These are phyloP conservation scores for Immersiella caudata DNA, from an alignment of 495 filamentous ascomycete species.

Conservation along the genomic window DNA sequence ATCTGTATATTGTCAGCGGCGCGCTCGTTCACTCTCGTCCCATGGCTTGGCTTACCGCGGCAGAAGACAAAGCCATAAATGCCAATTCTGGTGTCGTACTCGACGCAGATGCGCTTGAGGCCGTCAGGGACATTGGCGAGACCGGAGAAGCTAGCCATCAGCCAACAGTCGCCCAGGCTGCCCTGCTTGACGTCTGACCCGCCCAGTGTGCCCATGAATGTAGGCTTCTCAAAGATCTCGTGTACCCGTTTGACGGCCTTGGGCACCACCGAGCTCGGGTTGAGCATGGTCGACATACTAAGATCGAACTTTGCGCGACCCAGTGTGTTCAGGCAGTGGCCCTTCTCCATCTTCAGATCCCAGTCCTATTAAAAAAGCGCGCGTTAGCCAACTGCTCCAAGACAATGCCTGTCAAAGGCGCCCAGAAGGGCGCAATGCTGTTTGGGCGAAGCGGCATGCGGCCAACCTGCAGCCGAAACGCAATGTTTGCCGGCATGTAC, in stretches of 20 bases:
- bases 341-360: slow-evolving; percentile 54
- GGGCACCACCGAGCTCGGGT: slow-evolving; percentile 51
- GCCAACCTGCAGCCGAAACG: slow-evolving; percentile 20
- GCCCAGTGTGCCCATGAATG: slow-evolving; percentile 76
- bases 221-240: slow-evolving; percentile 87
- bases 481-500: background rate
- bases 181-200: slow-evolving; percentile 82
- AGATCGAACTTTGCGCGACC: slow-evolving; percentile 50
- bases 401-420: slow-evolving; percentile 18
- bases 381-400: background rate
- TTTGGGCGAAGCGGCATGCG: slow-evolving; percentile 11
- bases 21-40: background rate
- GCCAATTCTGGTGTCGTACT: slow-evolving; percentile 70
- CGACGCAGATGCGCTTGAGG: slow-evolving; percentile 82
- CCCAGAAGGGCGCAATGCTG: background rate
- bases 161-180: slow-evolving; percentile 88
- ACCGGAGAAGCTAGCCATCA: slow-evolving; percentile 84
- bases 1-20: slow-evolving; percentile 49
- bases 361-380: slow-evolving; percentile 42
- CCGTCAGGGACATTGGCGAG: slow-evolving; percentile 76
- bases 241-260: slow-evolving; percentile 71
- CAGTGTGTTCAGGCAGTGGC: slow-evolving; percentile 50
- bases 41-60: slow-evolving; percentile 45
- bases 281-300: slow-evolving; percentile 38
- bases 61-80: slow-evolving; percentile 97